phyloP scores from a whole-genome alignment of 352 stramenopile genomes.

The Halophytophthora polymorphica region DNA sequence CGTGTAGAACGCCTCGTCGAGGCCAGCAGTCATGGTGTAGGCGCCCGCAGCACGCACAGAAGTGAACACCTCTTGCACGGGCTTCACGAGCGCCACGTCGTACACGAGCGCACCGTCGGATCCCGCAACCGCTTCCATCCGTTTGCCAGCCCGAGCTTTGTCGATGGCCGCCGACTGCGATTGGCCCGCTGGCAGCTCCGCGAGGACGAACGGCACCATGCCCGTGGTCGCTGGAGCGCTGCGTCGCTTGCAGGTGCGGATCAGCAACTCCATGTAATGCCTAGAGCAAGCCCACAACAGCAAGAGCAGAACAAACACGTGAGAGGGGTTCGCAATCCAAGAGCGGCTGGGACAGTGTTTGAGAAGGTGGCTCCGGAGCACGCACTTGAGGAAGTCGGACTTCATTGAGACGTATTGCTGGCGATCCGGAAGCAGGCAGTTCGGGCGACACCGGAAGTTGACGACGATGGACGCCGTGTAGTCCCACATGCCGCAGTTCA shows the following conservation, averaged over 20 bases:
- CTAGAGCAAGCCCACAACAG: constrained; percentile 7
- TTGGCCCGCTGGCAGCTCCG: constrained; percentile 75
- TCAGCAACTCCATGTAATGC: constrained; percentile 92
- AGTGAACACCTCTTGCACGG: constrained; percentile 37
- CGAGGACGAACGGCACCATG: constrained; percentile 95
- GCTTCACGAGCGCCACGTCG: constrained; percentile 86
- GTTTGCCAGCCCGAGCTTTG: constrained; percentile 82
- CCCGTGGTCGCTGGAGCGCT: constrained; percentile 93
- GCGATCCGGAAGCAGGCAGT: constrained; percentile 91
- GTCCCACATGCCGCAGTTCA: constrained; percentile 98
- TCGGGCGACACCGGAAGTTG: constrained; percentile 78
- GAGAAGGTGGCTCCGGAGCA: not conserved
- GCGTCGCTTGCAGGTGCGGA: constrained; percentile 92
- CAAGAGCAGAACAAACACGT: too few relatives aligned
- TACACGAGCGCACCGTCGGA: constrained; percentile 95
- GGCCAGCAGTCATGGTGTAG: not conserved
- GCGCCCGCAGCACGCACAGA: constrained; percentile 1
- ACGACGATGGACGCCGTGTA: constrained; percentile 97
- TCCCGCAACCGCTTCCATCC: constrained; percentile 80
- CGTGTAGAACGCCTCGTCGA: constrained; percentile 39
- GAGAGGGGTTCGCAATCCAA: too few relatives aligned
- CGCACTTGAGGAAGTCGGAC: constrained; percentile 54
- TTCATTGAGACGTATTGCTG: constrained; percentile 74
- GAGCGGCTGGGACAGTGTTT: too few relatives aligned
- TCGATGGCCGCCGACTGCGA: constrained; percentile 68